phyloP scores from a whole-genome alignment of 2,329 filamentous ascomycete species.

The Sclerotinia subarctica region DNA sequence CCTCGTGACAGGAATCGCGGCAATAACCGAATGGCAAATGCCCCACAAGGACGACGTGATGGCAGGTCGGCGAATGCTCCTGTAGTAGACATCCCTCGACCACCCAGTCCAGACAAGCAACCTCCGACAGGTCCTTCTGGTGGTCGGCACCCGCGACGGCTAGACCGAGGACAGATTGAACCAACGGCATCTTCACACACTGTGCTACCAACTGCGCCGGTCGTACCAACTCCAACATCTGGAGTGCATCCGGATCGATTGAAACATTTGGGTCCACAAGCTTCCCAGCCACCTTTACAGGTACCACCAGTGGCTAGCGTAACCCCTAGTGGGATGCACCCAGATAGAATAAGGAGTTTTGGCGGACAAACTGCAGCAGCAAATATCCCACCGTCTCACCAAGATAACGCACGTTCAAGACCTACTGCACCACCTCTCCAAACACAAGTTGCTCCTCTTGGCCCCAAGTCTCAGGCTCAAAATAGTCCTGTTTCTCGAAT shows the following conservation, averaged over 20 bases:
- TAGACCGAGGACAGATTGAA: constrained; percentile 34
- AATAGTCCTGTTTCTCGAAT: constrained; percentile 31
- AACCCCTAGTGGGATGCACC: constrained; percentile 36
- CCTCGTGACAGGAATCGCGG: constrained; percentile 51
- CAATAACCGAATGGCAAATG: constrained; percentile 29
- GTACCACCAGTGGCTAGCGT: constrained; percentile 37
- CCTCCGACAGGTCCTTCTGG: constrained; percentile 39
- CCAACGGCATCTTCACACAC: constrained; percentile 25
- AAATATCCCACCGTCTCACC: constrained; percentile 35
- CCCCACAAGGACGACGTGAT: constrained; percentile 29
- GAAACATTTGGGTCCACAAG: constrained; percentile 44
- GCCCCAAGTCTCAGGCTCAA: constrained; percentile 35
- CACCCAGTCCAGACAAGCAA: constrained; percentile 37
- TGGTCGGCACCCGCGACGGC: constrained; percentile 33
- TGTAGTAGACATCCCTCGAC: constrained; percentile 31
- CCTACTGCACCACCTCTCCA: constrained; percentile 35
- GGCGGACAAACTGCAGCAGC: constrained; percentile 32
- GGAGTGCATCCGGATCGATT: constrained; percentile 43
- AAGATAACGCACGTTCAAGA: constrained; percentile 39
- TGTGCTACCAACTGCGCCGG: constrained; percentile 34
- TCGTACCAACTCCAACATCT: constrained; percentile 24
- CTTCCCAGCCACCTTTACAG: constrained; percentile 37
- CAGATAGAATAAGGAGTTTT: constrained; percentile 35
- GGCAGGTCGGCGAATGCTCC: constrained; percentile 21
- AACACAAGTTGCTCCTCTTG: constrained; percentile 34